These are phyloP conservation scores for Scalesia atractyloides DNA, from an alignment of 129 eudicot genomes.

Conservation along the genomic window DNA sequence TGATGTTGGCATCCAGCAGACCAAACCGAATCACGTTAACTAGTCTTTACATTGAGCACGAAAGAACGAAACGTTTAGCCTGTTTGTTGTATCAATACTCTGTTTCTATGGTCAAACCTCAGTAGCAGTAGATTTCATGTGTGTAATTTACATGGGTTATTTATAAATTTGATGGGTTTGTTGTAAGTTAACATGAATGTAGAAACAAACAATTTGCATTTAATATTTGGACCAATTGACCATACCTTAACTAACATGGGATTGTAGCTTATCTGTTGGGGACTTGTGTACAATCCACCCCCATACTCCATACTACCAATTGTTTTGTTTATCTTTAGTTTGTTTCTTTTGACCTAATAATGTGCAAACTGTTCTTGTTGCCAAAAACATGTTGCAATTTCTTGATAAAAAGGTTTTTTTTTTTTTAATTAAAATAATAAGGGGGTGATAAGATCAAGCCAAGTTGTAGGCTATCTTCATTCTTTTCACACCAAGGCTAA, in stretches of 20 bases:
- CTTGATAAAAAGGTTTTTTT: slow-evolving; percentile 12
- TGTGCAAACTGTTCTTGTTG: slow-evolving; percentile 34
- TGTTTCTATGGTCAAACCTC: slow-evolving; percentile 14
- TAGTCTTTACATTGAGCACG: slow-evolving; percentile 5
- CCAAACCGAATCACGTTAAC: slow-evolving; percentile 12
- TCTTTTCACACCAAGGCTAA: slow-evolving; percentile 41
- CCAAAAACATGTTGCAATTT: slow-evolving; percentile 29
- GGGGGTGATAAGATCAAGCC: slow-evolving; percentile 37
- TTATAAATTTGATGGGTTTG: slow-evolving; percentile 8
- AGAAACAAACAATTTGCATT: slow-evolving; percentile 1
- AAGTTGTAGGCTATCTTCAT: slow-evolving; percentile 28
- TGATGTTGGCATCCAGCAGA: background rate
- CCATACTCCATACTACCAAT: slow-evolving; percentile 22
- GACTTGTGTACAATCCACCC: slow-evolving; percentile 30
- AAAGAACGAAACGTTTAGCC: background rate
- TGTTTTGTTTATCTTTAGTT: slow-evolving; percentile 27
- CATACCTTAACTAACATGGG: slow-evolving; percentile 33
- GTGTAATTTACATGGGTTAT: background rate
- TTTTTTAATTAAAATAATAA: background rate
- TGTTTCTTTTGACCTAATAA: slow-evolving; percentile 34
- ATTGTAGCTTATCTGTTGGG: slow-evolving; percentile 33
- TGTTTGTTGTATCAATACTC: slow-evolving; percentile 26
- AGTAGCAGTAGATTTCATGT: background rate
- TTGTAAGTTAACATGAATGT: background rate
- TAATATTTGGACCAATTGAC: slow-evolving; percentile 19